These are phyloP conservation scores for Penicillium alfredii DNA, from an alignment of 495 filamentous ascomycete genomes.

Conservation along the genomic window DNA sequence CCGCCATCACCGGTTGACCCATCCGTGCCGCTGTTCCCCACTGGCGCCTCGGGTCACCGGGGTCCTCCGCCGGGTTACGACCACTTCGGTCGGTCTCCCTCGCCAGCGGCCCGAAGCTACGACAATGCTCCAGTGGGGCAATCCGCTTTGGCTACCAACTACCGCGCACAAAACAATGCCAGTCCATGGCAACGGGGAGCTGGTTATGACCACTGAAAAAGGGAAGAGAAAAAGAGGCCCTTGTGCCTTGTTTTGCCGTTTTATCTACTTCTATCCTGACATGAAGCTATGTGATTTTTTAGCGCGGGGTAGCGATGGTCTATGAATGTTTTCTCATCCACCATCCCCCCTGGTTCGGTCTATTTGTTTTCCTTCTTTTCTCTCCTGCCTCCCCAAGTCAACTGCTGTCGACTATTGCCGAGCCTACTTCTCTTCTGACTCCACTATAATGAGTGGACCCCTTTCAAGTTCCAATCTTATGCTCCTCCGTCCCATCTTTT, in stretches of 20 bases:
- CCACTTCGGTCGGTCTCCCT: slow-evolving; percentile 26
- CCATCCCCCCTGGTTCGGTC: slow-evolving; percentile 11
- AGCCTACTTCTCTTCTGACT: slow-evolving; percentile 4
- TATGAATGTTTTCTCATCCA: slow-evolving; percentile 25
- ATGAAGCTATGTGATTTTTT: slow-evolving; percentile 43
- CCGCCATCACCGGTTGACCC: slow-evolving; percentile 57
- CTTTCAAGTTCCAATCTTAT: slow-evolving; percentile 17
- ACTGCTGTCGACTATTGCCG: neutral
- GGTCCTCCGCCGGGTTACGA: slow-evolving; percentile 35
- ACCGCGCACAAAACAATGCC: slow-evolving; percentile 48
- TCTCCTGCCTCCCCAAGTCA: neutral
- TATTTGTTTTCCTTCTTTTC: slow-evolving; percentile 10
- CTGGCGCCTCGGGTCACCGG: slow-evolving; percentile 30
- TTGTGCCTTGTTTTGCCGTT: slow-evolving; percentile 7
- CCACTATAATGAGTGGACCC: neutral
- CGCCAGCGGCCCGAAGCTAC: slow-evolving; percentile 30
- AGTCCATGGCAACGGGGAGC: slow-evolving; percentile 65
- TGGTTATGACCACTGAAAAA: slow-evolving; percentile 54
- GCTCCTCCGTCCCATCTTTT: slow-evolving; percentile 19
- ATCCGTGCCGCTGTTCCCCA: slow-evolving; percentile 57
- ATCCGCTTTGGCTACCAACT: slow-evolving; percentile 25
- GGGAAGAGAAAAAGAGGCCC: no score
- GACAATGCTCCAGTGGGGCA: slow-evolving; percentile 28
- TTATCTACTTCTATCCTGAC: slow-evolving; percentile 22
- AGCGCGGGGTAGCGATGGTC: slow-evolving; percentile 32